These are phyloP conservation scores for Capsella bursapastoris DNA, from an alignment of 345 rosid species.

Conservation along the genomic window DNA sequence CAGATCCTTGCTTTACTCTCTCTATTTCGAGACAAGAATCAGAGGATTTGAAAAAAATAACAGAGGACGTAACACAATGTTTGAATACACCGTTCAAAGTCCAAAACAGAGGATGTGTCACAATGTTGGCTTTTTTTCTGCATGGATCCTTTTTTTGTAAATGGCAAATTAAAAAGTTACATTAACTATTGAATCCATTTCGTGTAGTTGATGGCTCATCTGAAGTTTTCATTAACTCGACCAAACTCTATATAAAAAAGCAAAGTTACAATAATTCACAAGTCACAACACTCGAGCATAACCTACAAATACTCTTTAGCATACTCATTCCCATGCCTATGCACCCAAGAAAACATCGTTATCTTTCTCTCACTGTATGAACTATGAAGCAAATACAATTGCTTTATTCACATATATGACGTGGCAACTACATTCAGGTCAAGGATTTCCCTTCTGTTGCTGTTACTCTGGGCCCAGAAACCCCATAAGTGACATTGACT, in stretches of 20 bases:
- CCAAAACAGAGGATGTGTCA: neutral
- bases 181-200: neutral
- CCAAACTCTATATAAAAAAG: too few relatives aligned
- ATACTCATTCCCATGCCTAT: constrained; percentile 19
- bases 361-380: neutral
- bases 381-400: constrained; percentile 27
- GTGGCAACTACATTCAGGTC: constrained; percentile 27
- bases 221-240: too few relatives aligned
- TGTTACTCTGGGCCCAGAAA: constrained; percentile 36
- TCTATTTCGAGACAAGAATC: constrained; percentile 1
- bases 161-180: neutral
- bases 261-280: neutral
- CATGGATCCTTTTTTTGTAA: neutral
- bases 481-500: constrained; percentile 58
- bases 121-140: neutral
- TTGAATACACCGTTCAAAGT: too few relatives aligned
- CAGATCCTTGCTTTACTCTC: neutral
- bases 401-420: constrained; percentile 8
- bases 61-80: neutral
- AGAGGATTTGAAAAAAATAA: neutral
- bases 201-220: too few relatives aligned
- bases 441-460: constrained; percentile 48
- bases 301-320: neutral
- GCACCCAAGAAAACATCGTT: neutral
- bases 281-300: constrained; percentile 7